Percentiles rank a stretch among this genome's conserved stretches.
These are phyloP conservation scores for Taxillus chinensis DNA, from an alignment of 164 flowering plant genomes.

Conservation along the genomic window DNA sequence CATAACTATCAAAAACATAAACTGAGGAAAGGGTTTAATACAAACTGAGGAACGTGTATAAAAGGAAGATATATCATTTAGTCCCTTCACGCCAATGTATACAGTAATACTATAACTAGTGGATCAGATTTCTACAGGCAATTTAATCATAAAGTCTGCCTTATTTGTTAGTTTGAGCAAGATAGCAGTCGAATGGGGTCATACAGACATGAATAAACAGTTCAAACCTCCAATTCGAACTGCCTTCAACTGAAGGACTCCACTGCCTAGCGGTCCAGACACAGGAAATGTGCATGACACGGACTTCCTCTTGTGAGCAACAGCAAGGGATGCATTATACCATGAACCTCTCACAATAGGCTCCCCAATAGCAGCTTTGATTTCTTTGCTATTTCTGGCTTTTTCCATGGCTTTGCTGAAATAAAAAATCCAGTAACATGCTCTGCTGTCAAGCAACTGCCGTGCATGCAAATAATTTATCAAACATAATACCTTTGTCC, in stretches of 20 bases:
- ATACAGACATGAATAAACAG: background rate
- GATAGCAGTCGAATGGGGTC: too few species aligned
- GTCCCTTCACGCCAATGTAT: too few species aligned
- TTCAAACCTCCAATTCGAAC: conserved; percentile 65
- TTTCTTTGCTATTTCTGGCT: conserved; percentile 50
- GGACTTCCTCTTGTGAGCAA: conserved; percentile 75
- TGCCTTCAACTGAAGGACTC: conserved; percentile 72
- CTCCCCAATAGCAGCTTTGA: conserved; percentile 74
- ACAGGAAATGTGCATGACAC: conserved; percentile 94
- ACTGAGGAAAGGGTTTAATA: too few species aligned
- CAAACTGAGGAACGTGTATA: too few species aligned
- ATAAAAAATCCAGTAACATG: background rate
- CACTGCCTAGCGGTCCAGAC: conserved; percentile 81
- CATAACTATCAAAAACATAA: too few species aligned
- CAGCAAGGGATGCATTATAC: conserved; percentile 90
- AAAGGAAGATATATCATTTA: too few species aligned
- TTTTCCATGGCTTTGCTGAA: conserved; percentile 82
- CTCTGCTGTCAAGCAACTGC: conserved; percentile 1
- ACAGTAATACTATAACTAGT: too few species aligned
- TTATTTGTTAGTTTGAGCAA: too few species aligned
- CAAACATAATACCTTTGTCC: too few species aligned
- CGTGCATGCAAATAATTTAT: background rate
- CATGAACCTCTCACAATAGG: conserved; percentile 83
- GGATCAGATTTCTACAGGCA: too few species aligned
- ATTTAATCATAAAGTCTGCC: too few species aligned